phyloP scores from a whole-genome alignment of 805 yeast genomes.

The Barnettozyma botsteinii region DNA sequence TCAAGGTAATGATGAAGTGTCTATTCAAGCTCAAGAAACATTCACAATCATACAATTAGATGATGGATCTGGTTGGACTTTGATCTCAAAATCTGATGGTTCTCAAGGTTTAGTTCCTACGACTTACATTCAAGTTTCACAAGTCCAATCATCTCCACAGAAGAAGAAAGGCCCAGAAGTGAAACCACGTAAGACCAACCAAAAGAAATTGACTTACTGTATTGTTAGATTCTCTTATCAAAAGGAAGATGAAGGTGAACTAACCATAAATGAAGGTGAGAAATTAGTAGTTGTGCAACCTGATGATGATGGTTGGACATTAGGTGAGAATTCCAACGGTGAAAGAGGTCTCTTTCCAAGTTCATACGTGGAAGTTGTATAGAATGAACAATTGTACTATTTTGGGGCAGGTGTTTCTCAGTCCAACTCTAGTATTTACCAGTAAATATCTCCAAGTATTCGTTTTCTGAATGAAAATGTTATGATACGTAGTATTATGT shows the following conservation, averaged over 20 bases:
- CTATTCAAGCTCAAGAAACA: conserved; percentile 54
- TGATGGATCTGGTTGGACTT: conserved; percentile 89
- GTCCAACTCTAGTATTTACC: no score
- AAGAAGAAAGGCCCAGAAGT: conserved; percentile 21
- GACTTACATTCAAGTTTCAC: conserved; percentile 53
- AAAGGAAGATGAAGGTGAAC: conserved; percentile 64
- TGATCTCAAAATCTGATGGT: conserved; percentile 43
- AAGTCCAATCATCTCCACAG: conserved; percentile 9
- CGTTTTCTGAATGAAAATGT: no score
- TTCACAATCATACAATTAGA: conserved; percentile 59
- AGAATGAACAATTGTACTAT: no score
- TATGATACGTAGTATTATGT: no score
- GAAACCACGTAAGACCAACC: conserved; percentile 16
- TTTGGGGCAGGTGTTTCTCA: no score
- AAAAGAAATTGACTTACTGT: conserved; percentile 15
- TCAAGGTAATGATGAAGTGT: conserved; percentile 70
- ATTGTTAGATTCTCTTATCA: conserved; percentile 22
- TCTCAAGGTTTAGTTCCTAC: conserved; percentile 81
- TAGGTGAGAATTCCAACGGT: conserved; percentile 67
- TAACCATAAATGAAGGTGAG: conserved; percentile 70
- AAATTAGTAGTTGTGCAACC: conserved; percentile 59
- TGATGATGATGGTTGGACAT: conserved; percentile 93
- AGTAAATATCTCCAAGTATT: no score
- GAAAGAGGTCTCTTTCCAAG: conserved; percentile 71
- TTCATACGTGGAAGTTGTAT: conserved; percentile 39